These are phyloP conservation scores for Tulasnella sp. DNA, from an alignment of 768 basidiomycete species.

Conservation along the genomic window DNA sequence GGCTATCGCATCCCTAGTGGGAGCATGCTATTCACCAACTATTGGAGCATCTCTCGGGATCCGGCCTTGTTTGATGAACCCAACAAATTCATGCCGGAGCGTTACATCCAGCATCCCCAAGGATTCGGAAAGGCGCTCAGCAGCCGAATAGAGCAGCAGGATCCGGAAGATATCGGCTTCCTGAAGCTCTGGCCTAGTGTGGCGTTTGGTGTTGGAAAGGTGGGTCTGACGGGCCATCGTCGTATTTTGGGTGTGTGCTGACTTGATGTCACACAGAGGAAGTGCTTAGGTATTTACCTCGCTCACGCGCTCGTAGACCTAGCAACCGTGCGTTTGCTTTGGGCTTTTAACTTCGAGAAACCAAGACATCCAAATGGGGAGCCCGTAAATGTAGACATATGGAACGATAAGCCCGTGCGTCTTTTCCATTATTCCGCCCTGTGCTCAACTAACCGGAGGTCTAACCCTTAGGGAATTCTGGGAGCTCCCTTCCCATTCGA, in stretches of 20 bases:
- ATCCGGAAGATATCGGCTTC: not conserved
- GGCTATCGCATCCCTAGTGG: not conserved
- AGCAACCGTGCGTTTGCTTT: not conserved
- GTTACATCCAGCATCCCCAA: not conserved
- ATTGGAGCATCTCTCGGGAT: not conserved
- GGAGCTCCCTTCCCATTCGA: not conserved
- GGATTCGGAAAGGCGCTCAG: not conserved
- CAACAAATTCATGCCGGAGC: not conserved
- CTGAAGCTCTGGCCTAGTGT: not conserved
- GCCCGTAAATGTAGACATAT: conserved; percentile 4
- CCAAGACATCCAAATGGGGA: not conserved
- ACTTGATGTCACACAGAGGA: not conserved
- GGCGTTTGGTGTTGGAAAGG: not conserved
- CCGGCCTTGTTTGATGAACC: not conserved
- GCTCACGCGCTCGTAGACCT: not conserved
- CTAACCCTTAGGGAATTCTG: not conserved
- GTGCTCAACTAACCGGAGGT: not conserved
- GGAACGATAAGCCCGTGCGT: not conserved
- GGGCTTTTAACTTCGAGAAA: conserved; percentile 1
- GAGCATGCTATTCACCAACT: not conserved
- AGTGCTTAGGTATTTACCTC: not conserved
- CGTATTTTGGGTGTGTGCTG: not conserved
- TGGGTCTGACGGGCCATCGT: not conserved
- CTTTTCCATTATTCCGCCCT: not conserved
- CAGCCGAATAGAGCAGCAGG: not conserved